Evolutionary conservation across 2,329 filamentous ascomycete species (phyloP).

Genomic region (Colletotrichum phormii): DNA sequence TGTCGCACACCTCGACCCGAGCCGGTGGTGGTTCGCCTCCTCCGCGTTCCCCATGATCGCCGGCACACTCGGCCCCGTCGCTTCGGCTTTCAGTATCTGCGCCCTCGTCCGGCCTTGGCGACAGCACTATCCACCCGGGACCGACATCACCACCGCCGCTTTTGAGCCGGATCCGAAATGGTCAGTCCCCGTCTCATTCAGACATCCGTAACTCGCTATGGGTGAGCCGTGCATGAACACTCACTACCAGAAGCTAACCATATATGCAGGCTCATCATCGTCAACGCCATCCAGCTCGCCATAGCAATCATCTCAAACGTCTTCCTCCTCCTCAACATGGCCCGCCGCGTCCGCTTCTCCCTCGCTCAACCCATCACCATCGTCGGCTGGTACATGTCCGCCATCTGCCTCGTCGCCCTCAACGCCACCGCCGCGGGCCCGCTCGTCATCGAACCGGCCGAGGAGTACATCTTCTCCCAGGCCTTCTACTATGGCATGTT

Average conservation of each 20-base stretch:
- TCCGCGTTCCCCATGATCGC: conserved; percentile 82
- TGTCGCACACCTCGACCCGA: conserved; percentile 58
- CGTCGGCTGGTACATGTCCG: conserved; percentile 77
- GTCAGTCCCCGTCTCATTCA: conserved; percentile 51
- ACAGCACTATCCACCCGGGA: conserved; percentile 62
- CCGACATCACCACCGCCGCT: conserved; percentile 59
- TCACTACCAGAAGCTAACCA: neutral
- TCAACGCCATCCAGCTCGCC: conserved; percentile 83
- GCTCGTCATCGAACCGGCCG: conserved; percentile 53
- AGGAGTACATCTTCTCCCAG: conserved; percentile 76
- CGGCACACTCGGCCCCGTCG: conserved; percentile 85
- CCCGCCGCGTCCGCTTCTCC: conserved; percentile 80
- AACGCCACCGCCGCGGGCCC: conserved; percentile 73
- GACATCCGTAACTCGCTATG: neutral
- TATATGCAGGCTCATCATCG: conserved; percentile 68
- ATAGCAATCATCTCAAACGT: conserved; percentile 83
- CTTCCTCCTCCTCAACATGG: conserved; percentile 89
- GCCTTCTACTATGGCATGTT: conserved; percentile 90
- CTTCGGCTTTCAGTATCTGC: conserved; percentile 88
- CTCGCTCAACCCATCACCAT: conserved; percentile 88
- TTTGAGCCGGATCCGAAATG: conserved; percentile 77
- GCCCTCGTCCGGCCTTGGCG: conserved; percentile 87
- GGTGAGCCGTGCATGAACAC: neutral
- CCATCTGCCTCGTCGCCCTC: conserved; percentile 75
- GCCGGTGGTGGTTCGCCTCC: conserved; percentile 73